phyloP scores from a whole-genome alignment of 75 land plant species.

The Sequoia sempervirens region DNA sequence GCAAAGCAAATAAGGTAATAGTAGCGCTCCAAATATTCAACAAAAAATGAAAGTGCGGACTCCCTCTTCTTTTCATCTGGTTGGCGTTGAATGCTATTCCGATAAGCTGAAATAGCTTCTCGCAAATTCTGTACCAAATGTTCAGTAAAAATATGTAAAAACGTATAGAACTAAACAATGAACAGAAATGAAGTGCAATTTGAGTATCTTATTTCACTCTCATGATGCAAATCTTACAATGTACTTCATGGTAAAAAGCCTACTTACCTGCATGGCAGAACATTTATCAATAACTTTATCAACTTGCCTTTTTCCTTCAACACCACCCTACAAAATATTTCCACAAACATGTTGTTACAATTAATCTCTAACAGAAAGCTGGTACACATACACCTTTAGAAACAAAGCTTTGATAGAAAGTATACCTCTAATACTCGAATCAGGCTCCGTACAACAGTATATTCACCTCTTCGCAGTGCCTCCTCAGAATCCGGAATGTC shows the following conservation, averaged over 20 bases:
- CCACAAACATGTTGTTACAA: constrained; percentile 6
- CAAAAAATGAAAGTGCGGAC: constrained; percentile 90
- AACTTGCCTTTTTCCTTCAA: constrained; percentile 90
- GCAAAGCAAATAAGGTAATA: constrained; percentile 99
- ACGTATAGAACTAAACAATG: neutral
- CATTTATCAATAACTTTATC: constrained; percentile 96
- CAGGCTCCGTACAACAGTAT: constrained; percentile 91
- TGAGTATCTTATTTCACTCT: neutral
- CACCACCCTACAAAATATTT: constrained; percentile 71
- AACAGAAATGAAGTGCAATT: neutral
- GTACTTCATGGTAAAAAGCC: neutral
- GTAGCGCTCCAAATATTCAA: constrained; percentile 95
- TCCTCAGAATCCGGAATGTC: constrained; percentile 84
- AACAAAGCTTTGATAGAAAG: neutral
- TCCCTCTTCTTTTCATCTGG: constrained; percentile 95
- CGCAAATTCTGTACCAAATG: constrained; percentile 70
- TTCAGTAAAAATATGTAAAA: constrained; percentile 7
- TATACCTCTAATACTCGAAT: constrained; percentile 89
- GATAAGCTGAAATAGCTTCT: constrained; percentile 90
- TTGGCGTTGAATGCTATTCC: constrained; percentile 89
- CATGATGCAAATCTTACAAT: neutral
- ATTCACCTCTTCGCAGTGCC: constrained; percentile 92
- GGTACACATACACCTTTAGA: constrained; percentile 5
- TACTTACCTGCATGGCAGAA: constrained; percentile 91
- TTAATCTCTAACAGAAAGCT: neutral